Evolutionary conservation across 2,329 filamentous ascomycete genomes (phyloP).

Genomic region (Beauveria medogensis): DNA sequence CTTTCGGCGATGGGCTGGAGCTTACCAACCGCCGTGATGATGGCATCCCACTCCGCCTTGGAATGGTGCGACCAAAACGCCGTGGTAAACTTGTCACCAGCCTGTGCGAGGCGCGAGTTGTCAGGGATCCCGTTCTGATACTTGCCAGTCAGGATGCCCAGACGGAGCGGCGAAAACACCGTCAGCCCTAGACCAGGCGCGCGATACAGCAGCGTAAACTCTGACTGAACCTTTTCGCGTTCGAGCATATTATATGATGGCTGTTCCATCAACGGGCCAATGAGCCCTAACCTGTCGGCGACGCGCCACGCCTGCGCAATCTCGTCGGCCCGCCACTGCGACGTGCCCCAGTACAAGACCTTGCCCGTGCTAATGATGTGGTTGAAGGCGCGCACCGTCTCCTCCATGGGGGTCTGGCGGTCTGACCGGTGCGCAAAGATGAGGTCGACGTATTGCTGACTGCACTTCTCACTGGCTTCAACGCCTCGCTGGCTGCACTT

Average conservation of each 20-base stretch:
- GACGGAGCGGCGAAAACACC: slow-evolving; percentile 50
- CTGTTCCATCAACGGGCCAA: slow-evolving; percentile 60
- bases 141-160: slow-evolving; percentile 57
- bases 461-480: too few relatives aligned
- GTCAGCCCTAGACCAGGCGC: slow-evolving; percentile 54
- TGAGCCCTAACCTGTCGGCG: slow-evolving; percentile 51
- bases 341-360: slow-evolving; percentile 64
- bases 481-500: too few relatives aligned
- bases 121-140: slow-evolving; percentile 56
- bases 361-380: slow-evolving; percentile 60
- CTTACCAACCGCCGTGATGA: slow-evolving; percentile 52
- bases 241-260: slow-evolving; percentile 58
- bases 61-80: slow-evolving; percentile 43
- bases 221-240: slow-evolving; percentile 53
- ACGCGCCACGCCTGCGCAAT: slow-evolving; percentile 55
- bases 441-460: slow-evolving; percentile 55
- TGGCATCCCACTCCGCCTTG: slow-evolving; percentile 44
- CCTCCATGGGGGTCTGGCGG: slow-evolving; percentile 59
- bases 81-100: slow-evolving; percentile 47
- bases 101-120: slow-evolving; percentile 48
- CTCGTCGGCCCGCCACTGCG: slow-evolving; percentile 59
- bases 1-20: slow-evolving; percentile 56
- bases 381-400: slow-evolving; percentile 64
- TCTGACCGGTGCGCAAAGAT: slow-evolving; percentile 64
- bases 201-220: slow-evolving; percentile 53